Conservation (phyloP, 164 flowering plant genomes). For the Liquidambar formosana region DNA sequence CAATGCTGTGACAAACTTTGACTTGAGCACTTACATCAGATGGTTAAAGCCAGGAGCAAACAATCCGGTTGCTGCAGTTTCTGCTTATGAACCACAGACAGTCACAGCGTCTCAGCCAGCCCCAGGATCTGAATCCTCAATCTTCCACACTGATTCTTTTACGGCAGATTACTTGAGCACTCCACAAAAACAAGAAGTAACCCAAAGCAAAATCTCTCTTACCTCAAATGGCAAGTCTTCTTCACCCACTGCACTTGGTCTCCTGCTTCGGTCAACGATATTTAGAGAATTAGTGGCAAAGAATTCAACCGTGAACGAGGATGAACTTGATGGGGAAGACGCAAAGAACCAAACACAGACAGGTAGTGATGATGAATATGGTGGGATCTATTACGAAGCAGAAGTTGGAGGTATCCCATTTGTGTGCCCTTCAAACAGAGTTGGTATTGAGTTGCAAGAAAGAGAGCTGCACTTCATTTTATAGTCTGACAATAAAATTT, state of each 20-base stretch:
- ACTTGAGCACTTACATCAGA: conserved; percentile 44
- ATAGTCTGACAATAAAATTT: neutral
- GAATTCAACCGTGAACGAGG: conserved; percentile 30
- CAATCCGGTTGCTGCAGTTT: neutral
- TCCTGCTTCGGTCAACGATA: conserved; percentile 45
- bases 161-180: conserved; percentile 16
- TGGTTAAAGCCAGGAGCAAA: conserved; percentile 40
- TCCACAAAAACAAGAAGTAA: conserved; percentile 17
- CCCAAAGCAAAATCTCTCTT: conserved; percentile 11
- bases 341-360: conserved; percentile 12
- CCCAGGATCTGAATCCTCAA: conserved; percentile 13
- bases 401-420: conserved; percentile 23
- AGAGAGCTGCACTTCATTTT: conserved; percentile 15
- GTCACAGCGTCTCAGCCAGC: conserved; percentile 8
- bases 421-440: conserved; percentile 13
- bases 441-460: conserved; percentile 19
- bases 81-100: conserved; percentile 4
- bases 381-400: conserved; percentile 26
- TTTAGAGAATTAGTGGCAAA: conserved; percentile 42
- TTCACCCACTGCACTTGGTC: conserved; percentile 43
- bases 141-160: conserved; percentile 8
- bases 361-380: conserved; percentile 26
- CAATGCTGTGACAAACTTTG: conserved; percentile 51
- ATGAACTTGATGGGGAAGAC: conserved; percentile 24
- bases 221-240: conserved; percentile 28